Conservation (phyloP, 768 basidiomycete species). For the Gloeopeniophorella convolvens region DNA sequence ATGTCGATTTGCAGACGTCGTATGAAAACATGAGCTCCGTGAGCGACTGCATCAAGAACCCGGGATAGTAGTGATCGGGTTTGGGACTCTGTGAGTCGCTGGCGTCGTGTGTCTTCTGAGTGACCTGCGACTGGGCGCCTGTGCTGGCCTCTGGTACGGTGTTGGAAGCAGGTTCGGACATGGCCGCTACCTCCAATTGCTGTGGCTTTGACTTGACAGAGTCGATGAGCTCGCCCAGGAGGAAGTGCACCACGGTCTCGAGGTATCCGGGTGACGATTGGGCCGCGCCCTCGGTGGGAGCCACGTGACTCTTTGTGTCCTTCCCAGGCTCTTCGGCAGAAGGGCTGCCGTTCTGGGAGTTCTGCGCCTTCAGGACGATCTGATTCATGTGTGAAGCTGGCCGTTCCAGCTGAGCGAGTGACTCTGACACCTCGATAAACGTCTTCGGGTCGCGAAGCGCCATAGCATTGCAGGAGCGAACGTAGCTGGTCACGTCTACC, state of each 20-base stretch:
- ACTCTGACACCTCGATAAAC: slow-evolving; percentile 70
- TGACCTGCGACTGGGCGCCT: not conserved
- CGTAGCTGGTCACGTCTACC: slow-evolving; percentile 65
- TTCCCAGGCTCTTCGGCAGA: slow-evolving; percentile 17
- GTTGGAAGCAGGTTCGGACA: slow-evolving; percentile 2
- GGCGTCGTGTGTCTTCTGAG: not conserved
- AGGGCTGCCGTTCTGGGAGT: not conserved
- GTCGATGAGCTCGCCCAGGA: slow-evolving; percentile 64
- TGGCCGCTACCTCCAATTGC: slow-evolving; percentile 6
- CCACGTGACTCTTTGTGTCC: slow-evolving; percentile 17
- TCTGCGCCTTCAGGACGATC: slow-evolving; percentile 24
- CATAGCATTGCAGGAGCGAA: slow-evolving; percentile 69
- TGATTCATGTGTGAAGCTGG: slow-evolving; percentile 39
- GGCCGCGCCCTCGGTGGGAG: slow-evolving; percentile 22
- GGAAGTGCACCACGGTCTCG: slow-evolving; percentile 60
- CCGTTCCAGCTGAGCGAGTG: slow-evolving; percentile 64
- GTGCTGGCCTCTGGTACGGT: not conserved
- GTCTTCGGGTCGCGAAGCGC: slow-evolving; percentile 73
- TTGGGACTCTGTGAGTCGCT: slow-evolving; percentile 8
- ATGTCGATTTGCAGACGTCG: slow-evolving; percentile 81
- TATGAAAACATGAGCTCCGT: slow-evolving; percentile 94
- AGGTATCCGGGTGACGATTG: slow-evolving; percentile 36
- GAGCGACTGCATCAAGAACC: slow-evolving; percentile 86
- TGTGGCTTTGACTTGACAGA: slow-evolving; percentile 35
- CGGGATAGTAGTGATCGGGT: slow-evolving; percentile 46